Evolutionary conservation across 192 early-diverging fungal species (phyloP).

Genomic region (Lobosporangium transversale): DNA sequence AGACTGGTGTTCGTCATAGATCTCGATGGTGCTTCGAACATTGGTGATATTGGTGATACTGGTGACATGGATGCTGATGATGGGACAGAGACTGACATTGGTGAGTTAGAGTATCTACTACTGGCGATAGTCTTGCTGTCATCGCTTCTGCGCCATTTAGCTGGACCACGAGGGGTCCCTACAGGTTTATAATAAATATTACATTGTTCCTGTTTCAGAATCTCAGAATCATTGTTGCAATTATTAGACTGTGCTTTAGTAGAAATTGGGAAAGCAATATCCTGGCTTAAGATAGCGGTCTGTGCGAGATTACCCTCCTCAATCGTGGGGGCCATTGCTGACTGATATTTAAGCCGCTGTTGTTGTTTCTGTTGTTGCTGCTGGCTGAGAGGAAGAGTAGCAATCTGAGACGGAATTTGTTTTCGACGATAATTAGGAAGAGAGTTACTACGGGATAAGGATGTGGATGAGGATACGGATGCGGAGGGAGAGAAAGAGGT

Average conservation of each 20-base stretch:
- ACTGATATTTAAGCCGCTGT: not conserved
- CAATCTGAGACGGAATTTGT: slow-evolving; percentile 18
- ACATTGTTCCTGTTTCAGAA: not conserved
- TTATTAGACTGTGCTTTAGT: not conserved
- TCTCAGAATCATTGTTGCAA: too few species aligned
- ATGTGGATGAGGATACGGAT: not conserved
- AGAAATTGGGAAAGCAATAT: not conserved
- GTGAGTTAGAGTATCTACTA: not conserved
- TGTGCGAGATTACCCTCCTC: not conserved
- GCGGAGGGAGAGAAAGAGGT: not conserved
- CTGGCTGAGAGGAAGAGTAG: not conserved
- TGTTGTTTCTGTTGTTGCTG: not conserved
- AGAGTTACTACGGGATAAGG: slow-evolving; percentile 30
- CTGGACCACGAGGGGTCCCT: not conserved
- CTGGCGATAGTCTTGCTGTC: not conserved
- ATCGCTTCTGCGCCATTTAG: not conserved
- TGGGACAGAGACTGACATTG: not conserved
- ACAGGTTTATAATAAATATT: not conserved
- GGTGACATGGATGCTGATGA: too few species aligned
- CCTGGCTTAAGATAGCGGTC: not conserved
- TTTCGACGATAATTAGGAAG: slow-evolving; percentile 28
- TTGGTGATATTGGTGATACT: too few species aligned
- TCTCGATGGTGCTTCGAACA: not conserved
- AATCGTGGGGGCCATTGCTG: not conserved
- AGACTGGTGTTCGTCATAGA: not conserved